Evolutionary conservation across 331 rosid species (phyloP).

Genomic region (Ulmus americana): DNA sequence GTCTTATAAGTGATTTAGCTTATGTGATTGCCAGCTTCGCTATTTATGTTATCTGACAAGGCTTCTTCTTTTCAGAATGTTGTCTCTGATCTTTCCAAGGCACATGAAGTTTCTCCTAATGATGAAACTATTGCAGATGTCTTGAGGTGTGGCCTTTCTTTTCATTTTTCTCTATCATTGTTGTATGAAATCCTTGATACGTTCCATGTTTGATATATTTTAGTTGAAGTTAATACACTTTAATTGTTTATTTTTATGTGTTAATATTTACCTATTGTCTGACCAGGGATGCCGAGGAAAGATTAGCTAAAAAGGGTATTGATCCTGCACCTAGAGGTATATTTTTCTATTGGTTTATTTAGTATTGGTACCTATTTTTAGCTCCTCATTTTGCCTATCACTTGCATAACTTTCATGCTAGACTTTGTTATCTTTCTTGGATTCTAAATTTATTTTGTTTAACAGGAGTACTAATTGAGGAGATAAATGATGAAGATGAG

Average conservation of each 20-base stretch:
- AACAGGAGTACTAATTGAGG: slow-evolving; percentile 72
- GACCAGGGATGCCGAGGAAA: slow-evolving; percentile 73
- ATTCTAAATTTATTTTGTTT: slow-evolving; percentile 2
- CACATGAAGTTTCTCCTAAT: slow-evolving; percentile 63
- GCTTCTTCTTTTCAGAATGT: slow-evolving; percentile 55
- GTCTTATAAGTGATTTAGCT: slow-evolving; percentile 15
- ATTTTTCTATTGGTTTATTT: slow-evolving; percentile 3
- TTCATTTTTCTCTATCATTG: not conserved
- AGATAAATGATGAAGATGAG: slow-evolving; percentile 71
- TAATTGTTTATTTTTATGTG: slow-evolving; percentile 7
- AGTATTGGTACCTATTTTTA: not conserved
- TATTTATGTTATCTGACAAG: slow-evolving; percentile 16
- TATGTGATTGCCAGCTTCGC: not conserved
- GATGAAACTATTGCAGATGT: slow-evolving; percentile 67
- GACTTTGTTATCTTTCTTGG: not conserved
- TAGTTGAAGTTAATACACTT: not conserved
- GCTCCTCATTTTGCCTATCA: not conserved
- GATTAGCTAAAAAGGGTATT: slow-evolving; percentile 42
- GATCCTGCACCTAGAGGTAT: slow-evolving; percentile 43
- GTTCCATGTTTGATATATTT: not conserved
- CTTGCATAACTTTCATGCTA: not conserved
- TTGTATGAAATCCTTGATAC: not conserved
- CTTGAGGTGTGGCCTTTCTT: slow-evolving; percentile 45
- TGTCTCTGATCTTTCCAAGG: slow-evolving; percentile 65
- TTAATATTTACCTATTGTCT: slow-evolving; percentile 25